Evolutionary conservation across 305 asterid genomes (phyloP).

Genomic region (Fraxinus velutina): DNA sequence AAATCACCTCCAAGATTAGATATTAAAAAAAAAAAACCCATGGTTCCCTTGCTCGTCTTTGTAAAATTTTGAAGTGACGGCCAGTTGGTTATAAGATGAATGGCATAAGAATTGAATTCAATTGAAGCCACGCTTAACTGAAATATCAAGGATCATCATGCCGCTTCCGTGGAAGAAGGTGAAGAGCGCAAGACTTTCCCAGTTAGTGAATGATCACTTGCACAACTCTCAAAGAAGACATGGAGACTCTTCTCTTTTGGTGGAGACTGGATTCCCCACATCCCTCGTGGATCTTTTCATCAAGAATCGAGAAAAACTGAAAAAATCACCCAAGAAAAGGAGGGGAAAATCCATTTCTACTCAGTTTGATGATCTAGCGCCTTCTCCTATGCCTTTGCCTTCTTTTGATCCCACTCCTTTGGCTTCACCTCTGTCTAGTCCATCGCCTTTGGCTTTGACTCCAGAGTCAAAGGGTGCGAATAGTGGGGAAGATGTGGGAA

Average conservation of each 20-base stretch:
- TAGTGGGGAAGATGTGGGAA: slow-evolving; percentile 14
- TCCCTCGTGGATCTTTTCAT: slow-evolving; percentile 75
- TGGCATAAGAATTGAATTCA: background rate
- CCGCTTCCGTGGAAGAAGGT: slow-evolving; percentile 66
- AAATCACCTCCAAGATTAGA: background rate
- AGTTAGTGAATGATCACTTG: slow-evolving; percentile 62
- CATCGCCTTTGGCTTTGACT: background rate
- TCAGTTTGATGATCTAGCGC: slow-evolving; percentile 9
- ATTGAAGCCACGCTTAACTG: background rate
- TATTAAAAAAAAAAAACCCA: background rate
- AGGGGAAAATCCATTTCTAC: slow-evolving; percentile 10
- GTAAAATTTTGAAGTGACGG: background rate
- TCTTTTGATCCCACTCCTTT: background rate
- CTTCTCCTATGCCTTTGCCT: background rate
- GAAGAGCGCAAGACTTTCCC: slow-evolving; percentile 44
- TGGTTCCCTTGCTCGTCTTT: background rate
- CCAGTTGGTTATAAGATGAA: background rate
- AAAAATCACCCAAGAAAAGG: slow-evolving; percentile 38
- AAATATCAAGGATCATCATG: slow-evolving; percentile 30
- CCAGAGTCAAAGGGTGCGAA: background rate
- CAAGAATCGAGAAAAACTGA: slow-evolving; percentile 60
- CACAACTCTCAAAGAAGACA: slow-evolving; percentile 53
- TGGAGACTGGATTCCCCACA: slow-evolving; percentile 81
- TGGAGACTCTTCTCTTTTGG: slow-evolving; percentile 63
- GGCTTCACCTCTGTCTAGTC: background rate